Percentiles rank a stretch among this genome's conserved stretches.
These are phyloP conservation scores for Penicillium verrucosum DNA, from an alignment of 2,329 filamentous ascomycete species.

Conservation along the genomic window DNA sequence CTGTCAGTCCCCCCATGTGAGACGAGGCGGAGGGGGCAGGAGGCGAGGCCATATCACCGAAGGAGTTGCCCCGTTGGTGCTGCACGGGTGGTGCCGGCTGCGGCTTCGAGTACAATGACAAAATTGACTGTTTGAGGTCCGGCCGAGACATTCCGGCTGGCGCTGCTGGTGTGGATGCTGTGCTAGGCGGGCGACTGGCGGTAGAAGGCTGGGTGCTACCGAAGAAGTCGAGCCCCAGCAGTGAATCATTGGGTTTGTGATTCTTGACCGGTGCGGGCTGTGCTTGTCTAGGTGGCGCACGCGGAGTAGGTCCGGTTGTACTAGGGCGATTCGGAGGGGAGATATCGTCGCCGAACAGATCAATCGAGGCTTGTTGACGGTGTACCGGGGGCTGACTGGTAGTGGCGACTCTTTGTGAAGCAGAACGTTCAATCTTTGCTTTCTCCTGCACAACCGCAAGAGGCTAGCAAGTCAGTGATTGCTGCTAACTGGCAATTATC, in stretches of 20 bases:
- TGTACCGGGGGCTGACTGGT: conserved; percentile 46
- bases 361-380: conserved; percentile 55
- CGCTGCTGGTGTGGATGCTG: conserved; percentile 60
- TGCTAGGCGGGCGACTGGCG: conserved; percentile 75
- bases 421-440: conserved; percentile 63
- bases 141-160: conserved; percentile 70
- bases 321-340: conserved; percentile 66
- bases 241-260: conserved; percentile 75
- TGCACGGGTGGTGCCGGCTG: conserved; percentile 52
- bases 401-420: conserved; percentile 51
- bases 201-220: conserved; percentile 67
- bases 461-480: conserved; percentile 46
- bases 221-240: conserved; percentile 90
- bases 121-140: conserved; percentile 93
- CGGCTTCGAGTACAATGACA: conserved; percentile 90
- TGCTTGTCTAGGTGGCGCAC: conserved; percentile 65
- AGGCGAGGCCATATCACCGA: conserved; percentile 65
- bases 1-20: conserved; percentile 64
- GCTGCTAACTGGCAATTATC: conserved; percentile 1
- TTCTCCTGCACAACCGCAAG: conserved; percentile 67
- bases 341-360: conserved; percentile 77
- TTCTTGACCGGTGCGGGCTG: conserved; percentile 51
- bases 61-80: conserved; percentile 61
- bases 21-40: conserved; percentile 30
- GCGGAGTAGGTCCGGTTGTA: conserved; percentile 65